Evolutionary conservation across 306 rosid species (phyloP).

Genomic region (Astragalus glycyphyllos): DNA sequence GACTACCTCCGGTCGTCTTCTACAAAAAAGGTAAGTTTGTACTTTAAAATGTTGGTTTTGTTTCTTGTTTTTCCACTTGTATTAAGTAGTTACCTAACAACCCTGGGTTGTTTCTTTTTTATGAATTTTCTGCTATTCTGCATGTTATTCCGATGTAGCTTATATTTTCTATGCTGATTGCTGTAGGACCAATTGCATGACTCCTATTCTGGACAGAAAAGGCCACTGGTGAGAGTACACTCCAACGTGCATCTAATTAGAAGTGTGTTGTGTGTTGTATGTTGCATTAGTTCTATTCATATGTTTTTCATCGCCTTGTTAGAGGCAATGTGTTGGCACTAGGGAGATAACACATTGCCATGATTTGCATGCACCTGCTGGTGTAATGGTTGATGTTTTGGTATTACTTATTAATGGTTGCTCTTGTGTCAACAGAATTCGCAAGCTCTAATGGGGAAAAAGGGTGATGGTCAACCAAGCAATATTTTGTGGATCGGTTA

Average conservation of each 20-base stretch:
- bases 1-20: conserved; percentile 88
- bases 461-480: conserved; percentile 77
- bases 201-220: conserved; percentile 67
- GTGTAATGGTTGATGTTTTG: conserved; percentile 13
- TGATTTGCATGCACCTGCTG: conserved; percentile 10
- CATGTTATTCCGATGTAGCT: conserved; percentile 38
- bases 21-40: conserved; percentile 66
- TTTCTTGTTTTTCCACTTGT: conserved; percentile 16
- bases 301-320: conserved; percentile 24
- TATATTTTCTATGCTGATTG: conserved; percentile 41
- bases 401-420: conserved; percentile 25
- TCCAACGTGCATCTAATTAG: conserved; percentile 40
- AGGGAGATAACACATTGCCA: conserved; percentile 12
- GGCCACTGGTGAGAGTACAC: conserved; percentile 68
- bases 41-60: conserved; percentile 27
- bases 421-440: conserved; percentile 60
- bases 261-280: conserved; percentile 13
- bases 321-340: conserved; percentile 14
- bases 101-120: conserved; percentile 17
- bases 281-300: conserved; percentile 11
- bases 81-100: conserved; percentile 5
- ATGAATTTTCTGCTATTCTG: conserved; percentile 4
- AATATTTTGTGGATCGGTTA: conserved; percentile 88
- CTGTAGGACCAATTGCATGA: conserved; percentile 80
- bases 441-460: conserved; percentile 63